phyloP scores from a whole-genome alignment of 768 basidiomycete species.

The Stropharia rugosoannulata region DNA sequence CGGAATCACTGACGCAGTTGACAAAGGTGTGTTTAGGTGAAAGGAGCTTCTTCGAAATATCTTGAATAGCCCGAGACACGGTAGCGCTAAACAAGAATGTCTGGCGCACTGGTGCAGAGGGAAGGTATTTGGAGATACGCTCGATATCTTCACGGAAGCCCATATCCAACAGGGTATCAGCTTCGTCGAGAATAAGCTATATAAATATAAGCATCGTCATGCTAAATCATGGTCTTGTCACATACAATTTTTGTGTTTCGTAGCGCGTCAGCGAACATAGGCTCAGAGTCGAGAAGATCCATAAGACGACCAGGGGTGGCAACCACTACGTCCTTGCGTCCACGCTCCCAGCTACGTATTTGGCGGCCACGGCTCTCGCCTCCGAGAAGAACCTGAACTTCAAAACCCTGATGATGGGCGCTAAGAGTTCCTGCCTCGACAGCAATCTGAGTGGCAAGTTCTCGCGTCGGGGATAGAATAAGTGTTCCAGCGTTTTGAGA shows the following conservation, averaged over 20 bases:
- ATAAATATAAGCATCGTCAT: neutral
- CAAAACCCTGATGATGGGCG: slow-evolving; percentile 57
- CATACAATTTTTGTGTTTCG: slow-evolving; percentile 58
- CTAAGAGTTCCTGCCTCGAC: slow-evolving; percentile 73
- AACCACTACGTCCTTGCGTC: slow-evolving; percentile 77
- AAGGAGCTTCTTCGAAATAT: slow-evolving; percentile 64
- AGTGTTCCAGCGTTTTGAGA: slow-evolving; percentile 62
- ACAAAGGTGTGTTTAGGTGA: slow-evolving; percentile 66
- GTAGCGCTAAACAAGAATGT: slow-evolving; percentile 94
- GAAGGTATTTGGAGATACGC: slow-evolving; percentile 64
- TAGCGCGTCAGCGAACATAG: slow-evolving; percentile 52
- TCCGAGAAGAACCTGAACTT: slow-evolving; percentile 76
- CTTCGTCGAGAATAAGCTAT: slow-evolving; percentile 89
- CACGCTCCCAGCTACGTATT: slow-evolving; percentile 61
- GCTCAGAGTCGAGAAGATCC: slow-evolving; percentile 65
- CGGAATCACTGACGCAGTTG: slow-evolving; percentile 63
- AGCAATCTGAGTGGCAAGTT: slow-evolving; percentile 88
- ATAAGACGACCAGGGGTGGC: slow-evolving; percentile 87
- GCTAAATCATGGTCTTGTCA: slow-evolving; percentile 6
- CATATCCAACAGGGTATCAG: slow-evolving; percentile 89
- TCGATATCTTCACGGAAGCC: slow-evolving; percentile 89
- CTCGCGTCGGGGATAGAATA: slow-evolving; percentile 87
- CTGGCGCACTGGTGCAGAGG: slow-evolving; percentile 65
- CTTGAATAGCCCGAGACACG: slow-evolving; percentile 67
- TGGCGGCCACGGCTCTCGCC: slow-evolving; percentile 69